Percentiles rank a stretch among this genome's conserved stretches.
Conservation (phyloP, 2,329 filamentous ascomycete species). For the Fusarium drepaniforme region DNA sequence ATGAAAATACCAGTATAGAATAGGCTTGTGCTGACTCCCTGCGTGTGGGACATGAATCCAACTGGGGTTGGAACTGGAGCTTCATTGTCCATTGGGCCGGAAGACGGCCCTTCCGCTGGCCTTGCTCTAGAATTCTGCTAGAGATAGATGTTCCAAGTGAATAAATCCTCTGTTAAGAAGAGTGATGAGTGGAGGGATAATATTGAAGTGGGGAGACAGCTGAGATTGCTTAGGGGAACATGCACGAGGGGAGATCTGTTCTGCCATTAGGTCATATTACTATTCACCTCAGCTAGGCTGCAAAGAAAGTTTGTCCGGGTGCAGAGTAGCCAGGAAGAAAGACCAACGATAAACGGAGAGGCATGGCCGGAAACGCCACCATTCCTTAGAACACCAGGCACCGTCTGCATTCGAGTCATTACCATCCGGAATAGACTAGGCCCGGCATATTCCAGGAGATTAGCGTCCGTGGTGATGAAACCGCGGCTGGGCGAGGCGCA, state of each 20-base stretch:
- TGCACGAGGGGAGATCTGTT: neutral
- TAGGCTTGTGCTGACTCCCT: neutral
- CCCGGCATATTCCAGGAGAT: neutral
- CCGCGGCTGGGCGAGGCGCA: neutral
- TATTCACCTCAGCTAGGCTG: neutral
- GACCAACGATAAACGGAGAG: neutral
- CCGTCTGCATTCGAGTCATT: neutral
- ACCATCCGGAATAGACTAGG: neutral
- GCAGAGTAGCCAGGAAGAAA: neutral
- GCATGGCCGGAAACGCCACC: neutral
- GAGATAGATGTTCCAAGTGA: neutral
- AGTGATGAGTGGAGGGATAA: neutral
- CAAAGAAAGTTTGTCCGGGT: neutral
- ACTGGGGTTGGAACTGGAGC: neutral
- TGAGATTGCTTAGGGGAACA: neutral
- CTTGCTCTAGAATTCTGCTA: too few species aligned
- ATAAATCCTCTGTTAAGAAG: neutral
- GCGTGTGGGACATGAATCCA: neutral
- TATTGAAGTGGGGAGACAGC: neutral
- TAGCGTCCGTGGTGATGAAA: neutral
- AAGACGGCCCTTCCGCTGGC: neutral
- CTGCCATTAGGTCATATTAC: neutral
- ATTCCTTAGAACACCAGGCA: neutral
- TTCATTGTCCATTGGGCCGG: neutral
- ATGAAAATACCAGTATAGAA: slow-evolving; percentile 4